Conservation (phyloP, 2,329 filamentous ascomycete genomes). For the Alternaria hordeiaustralica region DNA sequence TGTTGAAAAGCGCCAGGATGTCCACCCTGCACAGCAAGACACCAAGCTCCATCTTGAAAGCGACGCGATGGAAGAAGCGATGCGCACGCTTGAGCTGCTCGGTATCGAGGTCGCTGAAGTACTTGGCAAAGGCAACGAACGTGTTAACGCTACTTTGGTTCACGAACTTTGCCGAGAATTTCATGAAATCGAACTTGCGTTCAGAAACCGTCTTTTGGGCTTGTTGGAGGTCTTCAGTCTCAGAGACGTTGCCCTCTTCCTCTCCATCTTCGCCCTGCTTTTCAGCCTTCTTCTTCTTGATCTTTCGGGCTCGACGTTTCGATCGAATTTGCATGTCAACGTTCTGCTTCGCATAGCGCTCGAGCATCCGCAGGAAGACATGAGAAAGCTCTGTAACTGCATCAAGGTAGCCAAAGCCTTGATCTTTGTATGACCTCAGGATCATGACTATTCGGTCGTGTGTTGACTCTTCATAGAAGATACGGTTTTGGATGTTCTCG, state of each 20-base stretch:
- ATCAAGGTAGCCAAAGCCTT: slow-evolving; percentile 92
- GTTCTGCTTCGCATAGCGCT: slow-evolving; percentile 94
- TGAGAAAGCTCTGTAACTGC: slow-evolving; percentile 89
- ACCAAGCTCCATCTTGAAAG: slow-evolving; percentile 92
- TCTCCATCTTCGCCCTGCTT: slow-evolving; percentile 58
- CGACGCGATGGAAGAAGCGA: slow-evolving; percentile 90
- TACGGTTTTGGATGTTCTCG: slow-evolving; percentile 92
- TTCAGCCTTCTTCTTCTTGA: slow-evolving; percentile 67
- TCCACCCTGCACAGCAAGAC: slow-evolving; percentile 90
- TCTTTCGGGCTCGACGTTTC: slow-evolving; percentile 73
- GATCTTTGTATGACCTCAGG: slow-evolving; percentile 85
- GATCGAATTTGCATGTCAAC: slow-evolving; percentile 91
- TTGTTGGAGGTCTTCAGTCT: slow-evolving; percentile 71
- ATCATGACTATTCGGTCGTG: slow-evolving; percentile 86
- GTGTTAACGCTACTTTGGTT: slow-evolving; percentile 87
- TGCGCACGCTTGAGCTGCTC: slow-evolving; percentile 89
- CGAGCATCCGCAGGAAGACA: slow-evolving; percentile 89
- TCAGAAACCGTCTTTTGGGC: slow-evolving; percentile 77
- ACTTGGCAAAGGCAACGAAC: slow-evolving; percentile 79
- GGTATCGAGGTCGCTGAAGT: slow-evolving; percentile 79
- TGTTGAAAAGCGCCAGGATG: slow-evolving; percentile 85
- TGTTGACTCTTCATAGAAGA: slow-evolving; percentile 98
- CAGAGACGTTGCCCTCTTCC: slow-evolving; percentile 63
- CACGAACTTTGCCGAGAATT: slow-evolving; percentile 81
- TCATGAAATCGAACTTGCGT: slow-evolving; percentile 90